Evolutionary conservation across 345 rosid species (phyloP).

Genomic region (Camelina sativa): DNA sequence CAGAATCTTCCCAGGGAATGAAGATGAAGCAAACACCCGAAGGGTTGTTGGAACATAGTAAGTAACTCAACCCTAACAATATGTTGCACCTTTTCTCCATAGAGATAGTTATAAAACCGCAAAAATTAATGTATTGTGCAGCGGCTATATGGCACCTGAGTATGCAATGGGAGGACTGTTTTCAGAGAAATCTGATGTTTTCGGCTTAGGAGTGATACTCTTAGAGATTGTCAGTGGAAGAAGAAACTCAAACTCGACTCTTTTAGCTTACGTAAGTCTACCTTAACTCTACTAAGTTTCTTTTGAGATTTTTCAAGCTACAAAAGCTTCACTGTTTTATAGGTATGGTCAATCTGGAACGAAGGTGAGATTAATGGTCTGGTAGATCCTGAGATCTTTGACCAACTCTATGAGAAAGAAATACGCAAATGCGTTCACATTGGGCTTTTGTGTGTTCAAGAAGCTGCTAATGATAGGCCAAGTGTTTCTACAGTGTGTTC

Average conservation of each 20-base stretch:
- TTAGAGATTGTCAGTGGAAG: slow-evolving; percentile 52
- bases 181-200: slow-evolving; percentile 55
- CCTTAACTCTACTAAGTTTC: background rate
- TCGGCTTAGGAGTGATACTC: slow-evolving; percentile 52
- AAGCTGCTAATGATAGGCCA: slow-evolving; percentile 46
- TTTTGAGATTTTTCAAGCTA: slow-evolving; percentile 6
- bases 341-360: slow-evolving; percentile 48
- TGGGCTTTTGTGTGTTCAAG: slow-evolving; percentile 54
- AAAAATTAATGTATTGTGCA: slow-evolving; percentile 26
- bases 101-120: background rate
- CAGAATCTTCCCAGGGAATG: slow-evolving; percentile 46
- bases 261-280: slow-evolving; percentile 44
- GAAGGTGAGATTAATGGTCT: slow-evolving; percentile 26
- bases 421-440: slow-evolving; percentile 47
- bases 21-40: slow-evolving; percentile 51
- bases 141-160: slow-evolving; percentile 58
- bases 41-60: slow-evolving; percentile 59
- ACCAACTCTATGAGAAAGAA: slow-evolving; percentile 36
- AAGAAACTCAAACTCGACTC: slow-evolving; percentile 46
- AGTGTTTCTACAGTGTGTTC: slow-evolving; percentile 42
- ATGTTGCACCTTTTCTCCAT: background rate
- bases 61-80: slow-evolving; percentile 22
- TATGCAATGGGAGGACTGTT: slow-evolving; percentile 52
- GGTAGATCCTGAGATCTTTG: slow-evolving; percentile 41
- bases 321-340: slow-evolving; percentile 16